Conservation (phyloP, 495 filamentous ascomycete species). For the Podospora anserina region DNA sequence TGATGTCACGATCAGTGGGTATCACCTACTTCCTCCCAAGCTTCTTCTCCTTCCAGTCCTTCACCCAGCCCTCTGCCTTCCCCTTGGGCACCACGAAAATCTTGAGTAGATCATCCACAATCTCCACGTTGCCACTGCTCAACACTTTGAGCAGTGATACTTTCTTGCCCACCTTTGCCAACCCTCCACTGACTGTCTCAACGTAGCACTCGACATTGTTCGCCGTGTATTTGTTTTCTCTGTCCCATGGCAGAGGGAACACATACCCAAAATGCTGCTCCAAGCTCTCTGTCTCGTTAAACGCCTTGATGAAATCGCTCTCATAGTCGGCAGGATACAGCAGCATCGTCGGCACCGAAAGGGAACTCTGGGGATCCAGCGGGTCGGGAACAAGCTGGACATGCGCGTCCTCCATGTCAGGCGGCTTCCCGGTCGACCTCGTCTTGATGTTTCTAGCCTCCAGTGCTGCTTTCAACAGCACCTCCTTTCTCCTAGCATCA, state of each 20-base stretch:
- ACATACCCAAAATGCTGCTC: constrained; percentile 75
- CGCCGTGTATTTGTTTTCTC: constrained; percentile 59
- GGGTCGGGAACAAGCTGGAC: constrained; percentile 69
- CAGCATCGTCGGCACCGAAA: constrained; percentile 76
- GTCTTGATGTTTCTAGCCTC: constrained; percentile 66
- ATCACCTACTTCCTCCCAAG: constrained; percentile 17
- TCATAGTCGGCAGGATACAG: constrained; percentile 76
- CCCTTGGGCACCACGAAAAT: constrained; percentile 73
- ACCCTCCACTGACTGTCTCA: constrained; percentile 73
- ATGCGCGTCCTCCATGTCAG: constrained; percentile 77
- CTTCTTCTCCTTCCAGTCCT: constrained; percentile 74
- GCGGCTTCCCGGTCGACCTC: constrained; percentile 63
- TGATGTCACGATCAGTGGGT: not conserved
- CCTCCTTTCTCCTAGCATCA: constrained; percentile 48
- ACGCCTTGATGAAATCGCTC: constrained; percentile 84
- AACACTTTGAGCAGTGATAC: constrained; percentile 70
- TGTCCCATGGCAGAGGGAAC: constrained; percentile 81
- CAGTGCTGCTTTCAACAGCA: constrained; percentile 67
- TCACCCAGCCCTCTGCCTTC: constrained; percentile 68
- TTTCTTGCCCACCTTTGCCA: constrained; percentile 89
- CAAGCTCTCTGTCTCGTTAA: constrained; percentile 68
- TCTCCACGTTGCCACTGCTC: constrained; percentile 71
- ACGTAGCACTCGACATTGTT: constrained; percentile 80
- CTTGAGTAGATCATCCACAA: constrained; percentile 80
- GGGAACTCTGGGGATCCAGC: constrained; percentile 61